phyloP scores from a whole-genome alignment of 352 stramenopile species.

The Phytophthora citricola region DNA sequence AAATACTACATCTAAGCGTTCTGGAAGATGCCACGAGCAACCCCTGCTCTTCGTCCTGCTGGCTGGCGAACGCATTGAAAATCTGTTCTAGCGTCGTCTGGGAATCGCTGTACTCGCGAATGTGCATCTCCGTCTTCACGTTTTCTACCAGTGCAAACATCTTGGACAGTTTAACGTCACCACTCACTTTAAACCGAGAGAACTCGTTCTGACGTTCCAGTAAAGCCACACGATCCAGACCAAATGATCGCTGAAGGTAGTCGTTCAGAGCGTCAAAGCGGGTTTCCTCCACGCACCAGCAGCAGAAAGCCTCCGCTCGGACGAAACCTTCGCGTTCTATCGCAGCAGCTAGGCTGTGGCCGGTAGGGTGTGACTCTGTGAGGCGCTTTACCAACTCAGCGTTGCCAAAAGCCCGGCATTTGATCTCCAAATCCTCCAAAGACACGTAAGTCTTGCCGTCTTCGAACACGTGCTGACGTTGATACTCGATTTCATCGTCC shows the following conservation, averaged over 20 bases:
- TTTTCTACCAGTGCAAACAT: conserved; percentile 77
- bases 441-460: too few species aligned
- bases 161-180: conserved; percentile 58
- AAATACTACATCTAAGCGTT: conserved; percentile 6
- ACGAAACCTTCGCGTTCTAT: conserved; percentile 52
- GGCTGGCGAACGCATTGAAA: conserved; percentile 80
- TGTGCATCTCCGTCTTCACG: conserved; percentile 48
- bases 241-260: conserved; percentile 40
- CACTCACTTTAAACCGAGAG: conserved; percentile 57
- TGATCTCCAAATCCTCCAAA: conserved; percentile 19
- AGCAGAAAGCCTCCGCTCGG: conserved; percentile 46
- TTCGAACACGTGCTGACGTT: too few species aligned
- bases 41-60: conserved; percentile 28
- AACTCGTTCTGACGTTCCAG: conserved; percentile 67
- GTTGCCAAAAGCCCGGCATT: conserved; percentile 52
- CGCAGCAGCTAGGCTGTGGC: conserved; percentile 55
- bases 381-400: conserved; percentile 38
- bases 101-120: conserved; percentile 82
- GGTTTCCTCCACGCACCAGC: conserved; percentile 66
- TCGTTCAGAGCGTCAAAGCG: conserved; percentile 40
- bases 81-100: conserved; percentile 91
- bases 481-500: too few species aligned
- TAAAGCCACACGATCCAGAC: conserved; percentile 14
- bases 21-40: conserved; percentile 23
- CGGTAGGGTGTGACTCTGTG: conserved; percentile 50